These are phyloP conservation scores for Botrytis pseudocinerea DNA, from an alignment of 2,329 filamentous ascomycete species.

Conservation along the genomic window DNA sequence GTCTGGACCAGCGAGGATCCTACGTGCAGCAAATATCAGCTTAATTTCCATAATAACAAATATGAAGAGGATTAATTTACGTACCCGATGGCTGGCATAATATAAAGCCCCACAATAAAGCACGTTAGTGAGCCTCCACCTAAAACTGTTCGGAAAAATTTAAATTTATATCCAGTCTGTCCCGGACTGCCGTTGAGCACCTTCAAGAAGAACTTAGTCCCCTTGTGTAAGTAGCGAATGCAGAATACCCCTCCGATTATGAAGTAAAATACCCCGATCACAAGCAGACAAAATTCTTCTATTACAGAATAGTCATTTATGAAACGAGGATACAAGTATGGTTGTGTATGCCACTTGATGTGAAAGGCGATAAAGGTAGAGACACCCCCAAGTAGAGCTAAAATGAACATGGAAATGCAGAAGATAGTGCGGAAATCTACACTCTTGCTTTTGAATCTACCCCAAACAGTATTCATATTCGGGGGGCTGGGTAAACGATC, in stretches of 20 bases:
- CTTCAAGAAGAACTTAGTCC: not conserved
- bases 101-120: not conserved
- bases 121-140: not conserved
- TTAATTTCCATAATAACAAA: no score
- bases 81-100: slow-evolving; percentile 23
- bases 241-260: not conserved
- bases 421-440: not conserved
- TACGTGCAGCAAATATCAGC: not conserved
- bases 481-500: not conserved
- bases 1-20: slow-evolving; percentile 18
- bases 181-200: not conserved
- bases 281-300: not conserved
- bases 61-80: not conserved
- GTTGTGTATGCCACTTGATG: slow-evolving; percentile 22
- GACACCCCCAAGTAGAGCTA: not conserved
- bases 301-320: accelerated
- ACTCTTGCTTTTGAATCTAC: slow-evolving; percentile 6
- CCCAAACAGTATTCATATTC: slow-evolving; percentile 20
- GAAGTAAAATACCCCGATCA: not conserved
- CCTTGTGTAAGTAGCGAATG: not conserved
- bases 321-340: slow-evolving; percentile 24
- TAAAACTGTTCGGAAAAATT: not conserved
- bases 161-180: not conserved
- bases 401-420: not conserved
- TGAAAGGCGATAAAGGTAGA: not conserved